A percentile compares a stretch with the other conserved stretches of the same genome.
Conservation (phyloP, 352 stramenopile genomes). For the Globisporangium spiculum region DNA sequence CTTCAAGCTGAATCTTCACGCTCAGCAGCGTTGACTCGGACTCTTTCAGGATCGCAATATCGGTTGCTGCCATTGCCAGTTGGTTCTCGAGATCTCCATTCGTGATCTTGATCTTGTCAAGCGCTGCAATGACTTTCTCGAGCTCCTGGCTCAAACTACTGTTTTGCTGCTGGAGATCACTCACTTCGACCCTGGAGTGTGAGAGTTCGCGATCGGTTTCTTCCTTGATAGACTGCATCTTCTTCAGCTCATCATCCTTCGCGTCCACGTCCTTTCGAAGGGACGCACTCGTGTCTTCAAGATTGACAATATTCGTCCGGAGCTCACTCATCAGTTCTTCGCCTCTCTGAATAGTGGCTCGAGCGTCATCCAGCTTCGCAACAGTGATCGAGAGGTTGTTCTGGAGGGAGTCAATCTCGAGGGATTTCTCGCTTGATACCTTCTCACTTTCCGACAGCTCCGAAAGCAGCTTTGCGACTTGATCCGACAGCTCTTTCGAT, state of each 20-base stretch:
- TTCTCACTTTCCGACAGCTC: slow-evolving; percentile 1
- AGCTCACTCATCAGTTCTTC: slow-evolving; percentile 1
- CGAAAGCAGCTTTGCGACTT: neutral
- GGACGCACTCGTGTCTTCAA: slow-evolving; percentile 2
- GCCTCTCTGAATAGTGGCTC: neutral
- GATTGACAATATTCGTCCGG: neutral
- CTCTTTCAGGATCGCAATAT: slow-evolving; percentile 6
- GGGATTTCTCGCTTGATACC: neutral
- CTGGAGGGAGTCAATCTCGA: slow-evolving; percentile 10
- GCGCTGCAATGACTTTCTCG: neutral
- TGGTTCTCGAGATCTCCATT: slow-evolving; percentile 4
- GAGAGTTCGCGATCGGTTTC: slow-evolving; percentile 15
- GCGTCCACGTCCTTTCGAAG: slow-evolving; percentile 6
- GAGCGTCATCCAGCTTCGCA: slow-evolving; percentile 18
- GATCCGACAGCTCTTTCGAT: neutral
- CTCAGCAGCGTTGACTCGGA: slow-evolving; percentile 5
- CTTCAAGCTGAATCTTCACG: slow-evolving; percentile 4
- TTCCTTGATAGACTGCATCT: slow-evolving; percentile 1
- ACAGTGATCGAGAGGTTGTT: slow-evolving; percentile 1
- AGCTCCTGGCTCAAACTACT: slow-evolving; percentile 21
- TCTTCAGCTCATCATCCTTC: neutral
- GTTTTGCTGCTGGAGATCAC: slow-evolving; percentile 24
- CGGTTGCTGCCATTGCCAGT: neutral
- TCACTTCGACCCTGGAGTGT: slow-evolving; percentile 15
- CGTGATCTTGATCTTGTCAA: slow-evolving; percentile 7